Evolutionary conservation across 2,329 filamentous ascomycete genomes (phyloP).

Genomic region (Setomelanomma holmii): DNA sequence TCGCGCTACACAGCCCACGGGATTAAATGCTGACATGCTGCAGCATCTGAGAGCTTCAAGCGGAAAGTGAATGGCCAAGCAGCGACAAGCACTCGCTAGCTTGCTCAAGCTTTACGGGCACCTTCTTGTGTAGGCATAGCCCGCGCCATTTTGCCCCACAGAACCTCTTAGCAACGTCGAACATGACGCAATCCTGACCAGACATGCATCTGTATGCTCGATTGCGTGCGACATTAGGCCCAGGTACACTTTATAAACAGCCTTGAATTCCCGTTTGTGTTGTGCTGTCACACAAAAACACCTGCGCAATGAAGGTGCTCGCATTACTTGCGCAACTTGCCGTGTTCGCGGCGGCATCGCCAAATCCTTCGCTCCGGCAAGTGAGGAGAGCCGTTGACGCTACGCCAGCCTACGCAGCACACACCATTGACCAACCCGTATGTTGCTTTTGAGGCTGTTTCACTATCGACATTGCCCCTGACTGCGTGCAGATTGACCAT

Average conservation of each 20-base stretch:
- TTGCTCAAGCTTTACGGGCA: constrained; percentile 16
- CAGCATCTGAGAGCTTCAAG: too few species aligned
- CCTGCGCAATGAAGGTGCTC: constrained; percentile 15
- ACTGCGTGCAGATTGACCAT: constrained; percentile 53
- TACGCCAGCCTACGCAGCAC: constrained; percentile 24
- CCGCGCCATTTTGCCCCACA: constrained; percentile 11
- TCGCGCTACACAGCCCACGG: too few species aligned
- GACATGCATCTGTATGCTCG: background rate
- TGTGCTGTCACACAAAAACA: too few species aligned
- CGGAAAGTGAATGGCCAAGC: constrained; percentile 8
- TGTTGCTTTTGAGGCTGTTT: background rate
- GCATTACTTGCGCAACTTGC: constrained; percentile 9
- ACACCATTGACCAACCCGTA: constrained; percentile 37
- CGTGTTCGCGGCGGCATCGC: constrained; percentile 8
- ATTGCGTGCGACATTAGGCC: too few species aligned
- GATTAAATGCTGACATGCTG: too few species aligned
- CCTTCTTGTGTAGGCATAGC: constrained; percentile 20
- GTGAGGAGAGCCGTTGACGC: constrained; percentile 21
- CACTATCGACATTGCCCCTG: background rate
- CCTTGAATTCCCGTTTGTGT: too few species aligned
- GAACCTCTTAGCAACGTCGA: constrained; percentile 5
- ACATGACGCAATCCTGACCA: background rate
- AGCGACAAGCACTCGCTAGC: constrained; percentile 24
- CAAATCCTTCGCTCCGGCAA: constrained; percentile 5
- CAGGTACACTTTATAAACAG: too few species aligned